Evolutionary conservation across 1,284 basidiomycete species (phyloP).

Genomic region (Boletus albobrunnescens): DNA sequence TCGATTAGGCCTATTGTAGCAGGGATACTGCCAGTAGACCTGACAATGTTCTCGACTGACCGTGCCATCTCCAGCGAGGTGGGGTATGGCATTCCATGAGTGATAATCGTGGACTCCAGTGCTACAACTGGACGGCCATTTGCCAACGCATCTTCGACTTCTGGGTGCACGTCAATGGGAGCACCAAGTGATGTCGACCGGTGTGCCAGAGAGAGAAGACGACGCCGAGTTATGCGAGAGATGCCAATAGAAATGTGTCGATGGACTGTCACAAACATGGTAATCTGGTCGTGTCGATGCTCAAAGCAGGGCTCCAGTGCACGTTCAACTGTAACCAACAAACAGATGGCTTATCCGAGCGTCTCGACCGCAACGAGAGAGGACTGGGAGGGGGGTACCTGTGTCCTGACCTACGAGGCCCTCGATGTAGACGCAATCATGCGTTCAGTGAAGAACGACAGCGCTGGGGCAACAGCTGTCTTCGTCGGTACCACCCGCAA

Average conservation of each 20-base stretch:
- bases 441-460: slow-evolving; percentile 55
- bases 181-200: slow-evolving; percentile 17
- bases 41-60: slow-evolving; percentile 77
- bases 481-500: slow-evolving; percentile 75
- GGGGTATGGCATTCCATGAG: slow-evolving; percentile 86
- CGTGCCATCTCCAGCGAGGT: slow-evolving; percentile 71
- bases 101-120: slow-evolving; percentile 87
- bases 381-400: slow-evolving; percentile 48
- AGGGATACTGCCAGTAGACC: slow-evolving; percentile 73
- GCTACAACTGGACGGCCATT: slow-evolving; percentile 62
- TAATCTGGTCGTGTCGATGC: background rate
- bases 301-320: background rate
- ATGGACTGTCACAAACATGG: slow-evolving; percentile 20
- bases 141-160: slow-evolving; percentile 74
- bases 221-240: slow-evolving; percentile 8
- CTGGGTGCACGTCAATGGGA: slow-evolving; percentile 70
- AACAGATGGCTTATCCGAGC: slow-evolving; percentile 27
- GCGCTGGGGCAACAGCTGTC: slow-evolving; percentile 67
- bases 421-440: slow-evolving; percentile 59
- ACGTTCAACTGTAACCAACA: no score
- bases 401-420: slow-evolving; percentile 54
- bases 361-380: slow-evolving; percentile 48
- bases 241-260: slow-evolving; percentile 5
- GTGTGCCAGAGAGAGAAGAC: slow-evolving; percentile 3
- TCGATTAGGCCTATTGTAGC: slow-evolving; percentile 88